Conservation (phyloP, 2,329 filamentous ascomycete species). For the Aspergillus piperis region DNA sequence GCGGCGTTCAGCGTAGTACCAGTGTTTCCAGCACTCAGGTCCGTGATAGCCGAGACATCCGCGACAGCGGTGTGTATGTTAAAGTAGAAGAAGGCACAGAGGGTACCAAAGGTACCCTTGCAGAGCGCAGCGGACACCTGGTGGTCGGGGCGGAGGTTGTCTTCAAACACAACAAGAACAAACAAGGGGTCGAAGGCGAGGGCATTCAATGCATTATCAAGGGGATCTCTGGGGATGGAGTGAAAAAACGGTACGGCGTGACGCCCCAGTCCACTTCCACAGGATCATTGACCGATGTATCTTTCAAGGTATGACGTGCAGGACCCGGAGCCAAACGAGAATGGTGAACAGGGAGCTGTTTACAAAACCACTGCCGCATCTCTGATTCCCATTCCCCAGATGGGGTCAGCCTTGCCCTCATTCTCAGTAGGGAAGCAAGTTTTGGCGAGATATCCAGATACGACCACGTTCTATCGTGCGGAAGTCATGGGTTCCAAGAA, state of each 20-base stretch:
- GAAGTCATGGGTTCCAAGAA: slow-evolving; percentile 71
- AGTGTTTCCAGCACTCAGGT: slow-evolving; percentile 46
- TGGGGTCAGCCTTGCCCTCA: slow-evolving; percentile 61
- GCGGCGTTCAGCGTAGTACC: slow-evolving; percentile 40
- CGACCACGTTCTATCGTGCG: slow-evolving; percentile 82
- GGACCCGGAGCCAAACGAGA: slow-evolving; percentile 74
- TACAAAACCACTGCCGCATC: slow-evolving; percentile 72
- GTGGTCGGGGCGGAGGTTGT: slow-evolving; percentile 53
- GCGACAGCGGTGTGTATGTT: slow-evolving; percentile 36
- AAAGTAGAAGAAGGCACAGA: slow-evolving; percentile 48
- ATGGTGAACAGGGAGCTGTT: slow-evolving; percentile 59
- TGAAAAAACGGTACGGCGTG: slow-evolving; percentile 60
- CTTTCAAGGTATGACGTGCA: slow-evolving; percentile 69
- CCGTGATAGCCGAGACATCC: slow-evolving; percentile 39
- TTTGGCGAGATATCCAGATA: slow-evolving; percentile 77
- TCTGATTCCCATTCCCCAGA: slow-evolving; percentile 73
- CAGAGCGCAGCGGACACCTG: slow-evolving; percentile 48
- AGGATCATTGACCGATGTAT: slow-evolving; percentile 18
- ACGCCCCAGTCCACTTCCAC: background rate
- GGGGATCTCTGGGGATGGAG: slow-evolving; percentile 70
- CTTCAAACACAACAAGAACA: slow-evolving; percentile 54
- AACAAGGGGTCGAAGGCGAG: slow-evolving; percentile 53
- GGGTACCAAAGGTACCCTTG: slow-evolving; percentile 45
- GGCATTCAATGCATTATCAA: slow-evolving; percentile 77
- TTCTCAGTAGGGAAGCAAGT: slow-evolving; percentile 68